Base-by-base conservation (phyloP, 176 grass and related monocot genomes). In the Oryza punctata region DNA sequence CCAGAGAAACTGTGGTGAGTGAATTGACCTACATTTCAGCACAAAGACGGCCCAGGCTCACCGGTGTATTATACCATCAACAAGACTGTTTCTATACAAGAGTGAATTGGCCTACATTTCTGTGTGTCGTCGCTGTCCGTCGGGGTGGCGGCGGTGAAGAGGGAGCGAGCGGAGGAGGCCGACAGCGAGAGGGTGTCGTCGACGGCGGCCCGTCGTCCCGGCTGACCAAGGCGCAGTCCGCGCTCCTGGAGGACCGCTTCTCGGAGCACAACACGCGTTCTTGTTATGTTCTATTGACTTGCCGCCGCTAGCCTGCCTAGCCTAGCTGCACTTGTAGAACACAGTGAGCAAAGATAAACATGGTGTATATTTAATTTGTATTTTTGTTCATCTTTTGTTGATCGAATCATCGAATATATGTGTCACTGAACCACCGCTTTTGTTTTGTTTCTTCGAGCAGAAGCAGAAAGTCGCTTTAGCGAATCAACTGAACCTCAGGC, bases 141-240 rank as follows among this genome's bases (percentile, higher is more conserved):
- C 45, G 88, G 68, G 16, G 87, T 77, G 16, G 87, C 80, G 37
- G 37, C 37, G 35, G 85, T 90, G 47, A 82, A 90, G 85, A 21
- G 86, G 70, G 88, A 90, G 72, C 87, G 89, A 63, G 81, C 61
- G 23, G 90, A 91, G 49, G 94, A 97, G 73, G 76, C 81, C 19
- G 90, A 85, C 10, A 80, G 49, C 29, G 94, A 97, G 85, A 82
- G 78, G 11, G 73, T 86, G 32, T 94, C 94, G 1, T 90, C 88
- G 6, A 91, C 87, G 35, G 84, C 88, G 65, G 46, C 44, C 25
- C 71, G 19, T 40, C 52, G 28, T 35, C 95, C 38, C 33, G 96
- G 80, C 93, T 98, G n/a, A 95, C 93, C 23, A 98, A 95, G 73
- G 93, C 95, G 85, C 96, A 98, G 86, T 98, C 96, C 12, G 93